A percentile compares a stretch with the other conserved stretches of the same genome.
phyloP scores from a whole-genome alignment of 495 filamentous ascomycete genomes.

The Penicillium coffeae region DNA sequence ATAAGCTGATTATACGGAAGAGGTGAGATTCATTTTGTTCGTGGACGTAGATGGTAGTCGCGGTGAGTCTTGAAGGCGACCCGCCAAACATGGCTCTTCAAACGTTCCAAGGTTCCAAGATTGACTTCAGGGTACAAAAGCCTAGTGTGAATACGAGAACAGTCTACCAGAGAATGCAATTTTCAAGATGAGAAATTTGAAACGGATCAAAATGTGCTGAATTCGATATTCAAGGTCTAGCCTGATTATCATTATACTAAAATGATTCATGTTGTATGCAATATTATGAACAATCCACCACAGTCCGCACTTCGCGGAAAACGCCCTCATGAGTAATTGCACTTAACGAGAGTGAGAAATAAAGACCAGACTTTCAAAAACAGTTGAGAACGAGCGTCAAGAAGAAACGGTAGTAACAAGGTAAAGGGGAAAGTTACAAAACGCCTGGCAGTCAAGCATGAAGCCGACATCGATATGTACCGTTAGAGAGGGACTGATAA shows the following conservation, averaged over 20 bases:
- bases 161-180: background rate
- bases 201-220: background rate
- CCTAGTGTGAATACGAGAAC: too few relatives aligned
- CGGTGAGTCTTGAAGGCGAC: too few relatives aligned
- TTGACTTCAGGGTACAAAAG: too few relatives aligned
- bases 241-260: conserved; percentile 13
- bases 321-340: background rate
- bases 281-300: conserved; percentile 13
- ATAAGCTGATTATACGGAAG: too few relatives aligned
- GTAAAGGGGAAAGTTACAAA: conserved; percentile 10
- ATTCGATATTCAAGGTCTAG: conserved; percentile 5
- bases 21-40: too few relatives aligned
- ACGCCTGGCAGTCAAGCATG: conserved; percentile 10
- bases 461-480: conserved; percentile 28
- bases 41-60: too few relatives aligned
- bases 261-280: background rate
- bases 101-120: too few relatives aligned
- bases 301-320: background rate
- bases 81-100: too few relatives aligned
- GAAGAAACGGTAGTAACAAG: conserved; percentile 1
- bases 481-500: conserved; percentile 9
- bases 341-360: conserved; percentile 10
- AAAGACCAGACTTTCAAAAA: conserved; percentile 2
- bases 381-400: conserved; percentile 16
- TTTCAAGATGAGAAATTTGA: background rate